Conservation (phyloP, 2,329 filamentous ascomycete genomes). For the Cladophialophora psammophila region DNA sequence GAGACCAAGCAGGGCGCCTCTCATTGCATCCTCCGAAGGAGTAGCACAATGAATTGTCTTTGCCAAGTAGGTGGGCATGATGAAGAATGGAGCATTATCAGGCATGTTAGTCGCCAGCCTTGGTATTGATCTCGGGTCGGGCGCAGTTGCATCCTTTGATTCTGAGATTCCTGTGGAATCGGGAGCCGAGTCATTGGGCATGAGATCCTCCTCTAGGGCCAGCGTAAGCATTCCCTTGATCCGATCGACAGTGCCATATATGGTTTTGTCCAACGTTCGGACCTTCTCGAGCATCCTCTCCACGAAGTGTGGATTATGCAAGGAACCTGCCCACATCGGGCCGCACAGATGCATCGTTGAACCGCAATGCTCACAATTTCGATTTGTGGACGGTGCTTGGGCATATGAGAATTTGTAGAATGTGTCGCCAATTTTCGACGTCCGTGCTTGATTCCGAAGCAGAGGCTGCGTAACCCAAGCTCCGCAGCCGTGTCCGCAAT, state of each 20-base stretch:
- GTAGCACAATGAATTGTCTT: constrained; percentile 80
- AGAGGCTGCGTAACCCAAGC: constrained; percentile 85
- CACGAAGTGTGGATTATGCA: constrained; percentile 86
- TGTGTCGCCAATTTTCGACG: constrained; percentile 73
- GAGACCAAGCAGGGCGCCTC: constrained; percentile 79
- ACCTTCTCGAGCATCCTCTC: constrained; percentile 77
- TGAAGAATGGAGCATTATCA: constrained; percentile 85
- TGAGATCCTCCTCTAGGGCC: constrained; percentile 76
- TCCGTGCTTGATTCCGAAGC: constrained; percentile 69
- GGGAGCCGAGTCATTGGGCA: constrained; percentile 33
- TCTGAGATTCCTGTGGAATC: constrained; percentile 30
- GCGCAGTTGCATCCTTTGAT: constrained; percentile 44
- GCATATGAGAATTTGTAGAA: constrained; percentile 82
- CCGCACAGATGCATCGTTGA: constrained; percentile 86
- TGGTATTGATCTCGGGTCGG: constrained; percentile 49
- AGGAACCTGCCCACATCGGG: constrained; percentile 91
- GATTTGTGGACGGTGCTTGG: constrained; percentile 71
- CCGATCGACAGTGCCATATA: constrained; percentile 80
- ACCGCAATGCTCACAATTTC: constrained; percentile 81
- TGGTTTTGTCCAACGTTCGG: constrained; percentile 68
- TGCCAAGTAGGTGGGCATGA: constrained; percentile 76
- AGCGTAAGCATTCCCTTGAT: constrained; percentile 92
- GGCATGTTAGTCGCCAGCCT: constrained; percentile 66
- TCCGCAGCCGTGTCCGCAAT: constrained; percentile 89
- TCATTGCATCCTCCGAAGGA: constrained; percentile 78